Percentiles rank a stretch among this genome's conserved stretches.
These are phyloP conservation scores for Carex cristatella DNA, from an alignment of 176 grass and related monocot species.

Conservation along the genomic window DNA sequence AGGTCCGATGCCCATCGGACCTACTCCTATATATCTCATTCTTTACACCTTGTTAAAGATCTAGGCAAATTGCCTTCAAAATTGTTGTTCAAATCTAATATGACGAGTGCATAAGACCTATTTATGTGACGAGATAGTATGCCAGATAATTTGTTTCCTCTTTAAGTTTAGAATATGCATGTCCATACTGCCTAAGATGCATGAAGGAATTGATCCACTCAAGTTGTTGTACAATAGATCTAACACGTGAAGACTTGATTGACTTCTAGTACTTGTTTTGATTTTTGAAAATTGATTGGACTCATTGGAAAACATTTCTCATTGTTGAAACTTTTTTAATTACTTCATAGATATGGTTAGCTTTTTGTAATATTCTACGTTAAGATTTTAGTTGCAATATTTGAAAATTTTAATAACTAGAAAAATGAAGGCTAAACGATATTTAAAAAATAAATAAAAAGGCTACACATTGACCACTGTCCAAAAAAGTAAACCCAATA, in stretches of 20 bases:
- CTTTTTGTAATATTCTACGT: no score
- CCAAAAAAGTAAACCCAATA: no score
- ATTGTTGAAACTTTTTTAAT: background rate
- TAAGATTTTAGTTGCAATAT: no score
- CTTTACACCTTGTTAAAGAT: no score
- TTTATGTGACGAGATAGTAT: background rate
- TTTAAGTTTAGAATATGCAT: constrained; percentile 8
- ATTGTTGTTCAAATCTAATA: constrained; percentile 25
- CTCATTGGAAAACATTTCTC: background rate
- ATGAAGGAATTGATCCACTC: background rate
- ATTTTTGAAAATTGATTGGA: background rate
- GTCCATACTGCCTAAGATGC: background rate
- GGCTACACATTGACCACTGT: no score
- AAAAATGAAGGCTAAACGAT: no score
- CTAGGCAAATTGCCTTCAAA: no score
- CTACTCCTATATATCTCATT: no score
- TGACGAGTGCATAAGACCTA: background rate
- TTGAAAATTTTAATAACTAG: no score
- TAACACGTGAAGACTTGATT: background rate
- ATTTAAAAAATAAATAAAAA: no score
- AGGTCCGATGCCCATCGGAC: no score
- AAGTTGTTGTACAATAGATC: constrained; percentile 31
- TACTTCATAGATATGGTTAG: background rate
- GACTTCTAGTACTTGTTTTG: background rate
- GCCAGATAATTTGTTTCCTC: constrained; percentile 26